A percentile compares a stretch with the other conserved stretches of the same genome.
Conservation (phyloP, 148 eudicot species). For the Chenopodium berlandieri region DNA sequence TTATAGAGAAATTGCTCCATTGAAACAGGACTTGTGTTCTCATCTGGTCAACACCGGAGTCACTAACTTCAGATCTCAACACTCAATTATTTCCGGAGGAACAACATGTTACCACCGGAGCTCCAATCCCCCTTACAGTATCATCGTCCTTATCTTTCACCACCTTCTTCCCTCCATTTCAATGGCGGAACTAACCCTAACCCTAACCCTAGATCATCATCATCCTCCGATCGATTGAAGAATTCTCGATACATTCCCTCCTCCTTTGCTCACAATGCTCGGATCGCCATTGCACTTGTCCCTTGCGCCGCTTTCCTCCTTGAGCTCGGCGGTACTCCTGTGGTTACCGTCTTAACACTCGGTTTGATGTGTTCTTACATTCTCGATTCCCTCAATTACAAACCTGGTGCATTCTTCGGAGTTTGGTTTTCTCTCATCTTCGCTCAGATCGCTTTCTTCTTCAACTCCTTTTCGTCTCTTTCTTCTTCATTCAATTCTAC, state of each 20-base stretch:
- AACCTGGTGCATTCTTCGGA: slow-evolving; percentile 79
- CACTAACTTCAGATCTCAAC: no score
- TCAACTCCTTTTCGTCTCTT: slow-evolving; percentile 38
- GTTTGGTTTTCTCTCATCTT: slow-evolving; percentile 78
- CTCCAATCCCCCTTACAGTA: slow-evolving; percentile 57
- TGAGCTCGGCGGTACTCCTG: slow-evolving; percentile 90
- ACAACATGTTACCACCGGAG: slow-evolving; percentile 69
- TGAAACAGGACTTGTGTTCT: no score
- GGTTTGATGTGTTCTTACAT: slow-evolving; percentile 76
- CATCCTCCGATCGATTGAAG: no score
- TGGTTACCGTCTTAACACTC: slow-evolving; percentile 49
- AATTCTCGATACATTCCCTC: no score
- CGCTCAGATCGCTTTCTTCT: slow-evolving; percentile 75
- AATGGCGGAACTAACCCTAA: slow-evolving; percentile 30
- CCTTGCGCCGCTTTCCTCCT: slow-evolving; percentile 78
- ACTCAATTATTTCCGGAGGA: no score
- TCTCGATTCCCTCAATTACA: slow-evolving; percentile 75
- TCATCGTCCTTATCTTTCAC: slow-evolving; percentile 35
- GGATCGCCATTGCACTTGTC: slow-evolving; percentile 64
- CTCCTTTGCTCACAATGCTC: slow-evolving; percentile 40
- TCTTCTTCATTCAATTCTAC: slow-evolving; percentile 43
- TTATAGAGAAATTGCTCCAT: no score
- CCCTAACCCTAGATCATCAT: slow-evolving; percentile 28
- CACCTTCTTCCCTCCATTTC: slow-evolving; percentile 40
- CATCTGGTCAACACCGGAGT: no score